These are phyloP conservation scores for Didymosphaeria variabile DNA, from an alignment of 2,329 filamentous ascomycete species.

Conservation along the genomic window DNA sequence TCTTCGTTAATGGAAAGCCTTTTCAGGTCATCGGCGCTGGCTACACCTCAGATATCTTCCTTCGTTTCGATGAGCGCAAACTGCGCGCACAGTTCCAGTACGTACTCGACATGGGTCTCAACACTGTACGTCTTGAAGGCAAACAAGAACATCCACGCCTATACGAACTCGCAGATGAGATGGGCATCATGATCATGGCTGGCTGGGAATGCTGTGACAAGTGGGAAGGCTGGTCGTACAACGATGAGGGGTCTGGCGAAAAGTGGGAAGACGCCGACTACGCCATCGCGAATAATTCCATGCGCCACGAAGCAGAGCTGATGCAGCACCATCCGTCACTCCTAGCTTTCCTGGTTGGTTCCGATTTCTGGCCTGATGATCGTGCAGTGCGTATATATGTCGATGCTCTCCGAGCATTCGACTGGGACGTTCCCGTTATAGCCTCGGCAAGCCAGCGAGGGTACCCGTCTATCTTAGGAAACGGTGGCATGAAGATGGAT, in stretches of 20 bases:
- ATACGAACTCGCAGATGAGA: constrained; percentile 66
- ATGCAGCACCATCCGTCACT: constrained; percentile 69
- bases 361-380: constrained; percentile 71
- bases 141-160: constrained; percentile 71
- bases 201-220: constrained; percentile 76
- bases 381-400: constrained; percentile 64
- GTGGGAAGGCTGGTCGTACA: constrained; percentile 72
- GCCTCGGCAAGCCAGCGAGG: constrained; percentile 66
- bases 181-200: constrained; percentile 69
- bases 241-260: constrained; percentile 59
- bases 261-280: constrained; percentile 66
- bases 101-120: constrained; percentile 68
- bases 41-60: constrained; percentile 69
- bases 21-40: constrained; percentile 70
- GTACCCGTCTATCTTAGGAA: constrained; percentile 61
- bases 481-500: constrained; percentile 71
- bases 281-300: constrained; percentile 61
- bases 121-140: constrained; percentile 70
- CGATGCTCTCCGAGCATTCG: constrained; percentile 57
- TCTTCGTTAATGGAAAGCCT: constrained; percentile 64
- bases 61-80: constrained; percentile 63
- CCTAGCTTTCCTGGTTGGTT: constrained; percentile 67
- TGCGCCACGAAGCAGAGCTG: constrained; percentile 68
- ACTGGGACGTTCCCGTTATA: constrained; percentile 67
- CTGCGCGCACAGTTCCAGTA: constrained; percentile 62